Evolutionary conservation across 805 yeast genomes (phyloP), one percentile per base, ranked within the genome.

Genomic region (Candida loeiensis): DNA sequence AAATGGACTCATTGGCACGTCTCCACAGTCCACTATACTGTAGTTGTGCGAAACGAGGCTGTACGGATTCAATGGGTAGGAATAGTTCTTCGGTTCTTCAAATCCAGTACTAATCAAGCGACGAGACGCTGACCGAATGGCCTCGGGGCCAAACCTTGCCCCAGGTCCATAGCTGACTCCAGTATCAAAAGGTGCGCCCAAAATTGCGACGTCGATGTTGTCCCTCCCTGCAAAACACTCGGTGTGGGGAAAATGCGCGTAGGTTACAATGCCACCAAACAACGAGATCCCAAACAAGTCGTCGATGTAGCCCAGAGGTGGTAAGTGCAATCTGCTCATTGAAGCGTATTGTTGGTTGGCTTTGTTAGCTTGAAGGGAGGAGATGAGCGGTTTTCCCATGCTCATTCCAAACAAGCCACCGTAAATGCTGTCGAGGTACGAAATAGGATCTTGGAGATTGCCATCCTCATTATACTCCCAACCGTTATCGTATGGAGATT

Each of bases 1-100:
- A 59, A 82, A 73, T 6, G 88, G 86, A 2, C 83, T 74, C 50
- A 81, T 73, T 9, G 85, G 80, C 30, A 81, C 76, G 55, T 82
- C 88, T 20, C 82, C 81, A 56, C 88, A 82, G 58, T 82, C 88
- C 4, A 81, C 58, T 12, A 56, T 53, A 13, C 54, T 28, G 22
- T 46, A 53, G 45, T 66, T 64, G 45, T 65, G 71, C 15, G 59
- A 48, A 5, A 20, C 65, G 30, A 62, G 54, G 40, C 70, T 66
- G 55, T 77, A 80, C 4, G 86, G 86, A 49, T 80, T 76, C 36
- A 78, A 43, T 30, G 55, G 50, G 19, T 41, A 41, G 8, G 20
- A n/a, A 17, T 27, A 36, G 15, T 19, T 27, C 32, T 42, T 45
- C 4, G 34, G 34, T n/a, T 24, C 27, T 9, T 27, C 26, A 9